These are phyloP conservation scores for Cucumis hystrix DNA, from an alignment of 306 rosid species.

Conservation along the genomic window DNA sequence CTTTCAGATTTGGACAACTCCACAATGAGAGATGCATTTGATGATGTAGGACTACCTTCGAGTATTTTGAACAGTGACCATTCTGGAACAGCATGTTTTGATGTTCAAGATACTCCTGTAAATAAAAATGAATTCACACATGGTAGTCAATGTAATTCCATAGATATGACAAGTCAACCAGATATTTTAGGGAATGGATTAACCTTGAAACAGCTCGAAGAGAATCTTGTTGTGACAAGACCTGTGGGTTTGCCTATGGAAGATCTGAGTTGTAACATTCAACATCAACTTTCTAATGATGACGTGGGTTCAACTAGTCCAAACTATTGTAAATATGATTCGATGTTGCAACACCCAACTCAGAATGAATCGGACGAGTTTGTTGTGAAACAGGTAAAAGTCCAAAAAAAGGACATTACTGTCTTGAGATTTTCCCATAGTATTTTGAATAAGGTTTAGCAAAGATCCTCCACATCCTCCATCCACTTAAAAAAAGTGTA, in stretches of 20 bases:
- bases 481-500: neutral
- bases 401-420: neutral
- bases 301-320: slow-evolving; percentile 16
- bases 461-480: neutral
- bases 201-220: slow-evolving; percentile 16
- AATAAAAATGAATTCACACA: slow-evolving; percentile 15
- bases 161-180: slow-evolving; percentile 17
- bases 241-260: slow-evolving; percentile 11
- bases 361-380: slow-evolving; percentile 15
- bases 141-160: slow-evolving; percentile 13
- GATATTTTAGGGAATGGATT: slow-evolving; percentile 18
- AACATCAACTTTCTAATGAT: slow-evolving; percentile 18
- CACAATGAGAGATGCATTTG: slow-evolving; percentile 52
- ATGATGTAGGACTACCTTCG: slow-evolving; percentile 54
- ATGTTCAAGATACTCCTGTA: slow-evolving; percentile 27
- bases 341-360: slow-evolving; percentile 10
- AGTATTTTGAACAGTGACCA: slow-evolving; percentile 14
- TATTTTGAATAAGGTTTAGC: neutral
- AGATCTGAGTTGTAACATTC: slow-evolving; percentile 23
- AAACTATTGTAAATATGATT: slow-evolving; percentile 4
- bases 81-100: slow-evolving; percentile 18
- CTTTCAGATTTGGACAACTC: slow-evolving; percentile 79
- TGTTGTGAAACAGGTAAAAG: slow-evolving; percentile 28
- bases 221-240: slow-evolving; percentile 14
- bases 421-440: neutral